Base-by-base conservation (phyloP, 345 rosid species). In the Euphorbia lathyris region DNA sequence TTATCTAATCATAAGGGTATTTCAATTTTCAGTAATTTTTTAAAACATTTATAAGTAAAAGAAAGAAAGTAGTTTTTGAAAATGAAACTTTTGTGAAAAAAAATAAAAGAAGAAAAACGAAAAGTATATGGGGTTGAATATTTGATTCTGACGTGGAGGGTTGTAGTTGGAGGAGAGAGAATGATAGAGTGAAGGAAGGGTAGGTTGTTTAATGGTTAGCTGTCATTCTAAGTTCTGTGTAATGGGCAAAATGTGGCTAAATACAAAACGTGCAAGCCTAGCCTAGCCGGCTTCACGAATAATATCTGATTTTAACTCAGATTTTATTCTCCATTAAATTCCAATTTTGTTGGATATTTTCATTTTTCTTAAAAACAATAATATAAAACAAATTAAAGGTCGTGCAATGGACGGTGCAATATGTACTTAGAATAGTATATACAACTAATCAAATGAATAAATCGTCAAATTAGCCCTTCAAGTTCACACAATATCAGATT, bases 351-450 rank as follows among this genome's bases (percentile, higher is more conserved):
- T 2, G 65, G 56, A 9, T 56, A 34, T 34, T 10, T 70, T 58
- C 26, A 3, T 4, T 34, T 68, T 4, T 61, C 12, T 3, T 22
- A n/a, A 55, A 55, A 55, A 55, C 14, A 55, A 23, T n/a, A n/a
- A n/a, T n/a, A 22, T n/a, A 0, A 45, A n/a, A n/a, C n/a, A n/a
- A n/a, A n/a, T 1, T 43, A 9, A 38, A 70, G 76, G 78, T 80
- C 81, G 83, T 78, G 84, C 80, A 50, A 63, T 80, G 88, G 83
- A 55, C 79, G 81, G 77, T 74, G 78, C 72, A 12, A 8, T 45
- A 14, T 45, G 11, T 7, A 14, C 11, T 45, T 45, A 32, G 67
- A 52, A 36, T 40, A 42, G 66, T 59, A 26, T 57, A 11, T 68
- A 40, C 65, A 69, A 58, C 65, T 36, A 45, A 22, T 9, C 27